Evolutionary conservation across 805 yeast species (phyloP).

Genomic region (Lipomyces spencermartinsiae): DNA sequence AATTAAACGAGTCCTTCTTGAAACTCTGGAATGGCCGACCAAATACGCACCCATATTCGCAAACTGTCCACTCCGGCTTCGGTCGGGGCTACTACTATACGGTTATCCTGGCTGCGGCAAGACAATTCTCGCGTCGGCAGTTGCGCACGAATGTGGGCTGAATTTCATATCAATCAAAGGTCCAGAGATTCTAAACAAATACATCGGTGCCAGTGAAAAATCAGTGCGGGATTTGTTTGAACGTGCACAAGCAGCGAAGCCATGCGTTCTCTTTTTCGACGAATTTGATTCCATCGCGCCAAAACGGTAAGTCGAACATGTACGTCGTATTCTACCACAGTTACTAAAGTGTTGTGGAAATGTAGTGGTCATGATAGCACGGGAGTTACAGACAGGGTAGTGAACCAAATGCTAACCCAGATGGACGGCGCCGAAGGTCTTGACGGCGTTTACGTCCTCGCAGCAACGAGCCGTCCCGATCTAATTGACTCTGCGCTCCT

Average conservation of each 20-base stretch:
- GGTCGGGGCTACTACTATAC: slow-evolving; percentile 88
- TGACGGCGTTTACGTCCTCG: slow-evolving; percentile 94
- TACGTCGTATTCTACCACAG: neutral
- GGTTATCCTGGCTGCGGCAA: slow-evolving; percentile 99
- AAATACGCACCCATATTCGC: slow-evolving; percentile 94
- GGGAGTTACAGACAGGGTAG: slow-evolving; percentile 97
- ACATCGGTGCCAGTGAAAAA: slow-evolving; percentile 97
- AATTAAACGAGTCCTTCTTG: slow-evolving; percentile 77
- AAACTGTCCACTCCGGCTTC: slow-evolving; percentile 79
- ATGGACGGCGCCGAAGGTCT: slow-evolving; percentile 99
- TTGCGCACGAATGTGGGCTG: slow-evolving; percentile 91
- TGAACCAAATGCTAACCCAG: slow-evolving; percentile 94
- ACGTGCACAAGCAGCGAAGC: slow-evolving; percentile 92
- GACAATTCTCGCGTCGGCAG: slow-evolving; percentile 89
- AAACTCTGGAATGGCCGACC: slow-evolving; percentile 97
- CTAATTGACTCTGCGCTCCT: slow-evolving; percentile 91
- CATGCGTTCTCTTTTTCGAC: slow-evolving; percentile 90
- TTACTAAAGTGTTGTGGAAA: neutral
- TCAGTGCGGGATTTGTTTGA: slow-evolving; percentile 91
- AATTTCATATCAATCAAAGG: slow-evolving; percentile 94
- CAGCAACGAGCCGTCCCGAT: slow-evolving; percentile 96
- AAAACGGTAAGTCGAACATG: slow-evolving; percentile 59
- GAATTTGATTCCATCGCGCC: slow-evolving; percentile 98
- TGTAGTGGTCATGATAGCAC: slow-evolving; percentile 86
- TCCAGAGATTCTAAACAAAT: slow-evolving; percentile 92